These are phyloP conservation scores for Aspergillus melleus DNA, from an alignment of 2,329 filamentous ascomycete species.

Conservation along the genomic window DNA sequence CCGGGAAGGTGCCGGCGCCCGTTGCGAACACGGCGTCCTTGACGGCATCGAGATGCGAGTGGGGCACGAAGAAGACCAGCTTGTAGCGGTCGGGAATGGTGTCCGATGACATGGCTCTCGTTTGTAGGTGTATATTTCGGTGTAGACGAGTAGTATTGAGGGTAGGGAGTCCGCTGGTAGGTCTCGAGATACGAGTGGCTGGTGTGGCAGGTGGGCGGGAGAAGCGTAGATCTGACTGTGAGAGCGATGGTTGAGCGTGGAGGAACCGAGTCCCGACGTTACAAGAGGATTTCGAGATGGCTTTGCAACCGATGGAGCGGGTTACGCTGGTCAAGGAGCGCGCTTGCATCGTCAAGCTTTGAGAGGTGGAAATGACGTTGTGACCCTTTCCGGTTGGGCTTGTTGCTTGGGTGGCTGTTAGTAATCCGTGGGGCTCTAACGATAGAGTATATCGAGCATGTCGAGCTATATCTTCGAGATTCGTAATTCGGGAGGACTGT, in stretches of 20 bases:
- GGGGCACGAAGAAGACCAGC: constrained; percentile 47
- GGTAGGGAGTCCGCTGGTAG: not conserved
- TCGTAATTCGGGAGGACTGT: too few relatives aligned
- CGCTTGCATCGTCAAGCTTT: not conserved
- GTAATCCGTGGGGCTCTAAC: not conserved
- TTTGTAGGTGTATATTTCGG: not conserved
- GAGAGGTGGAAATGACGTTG: not conserved
- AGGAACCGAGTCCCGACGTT: not conserved
- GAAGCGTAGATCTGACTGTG: not conserved
- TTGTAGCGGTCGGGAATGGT: constrained; percentile 36
- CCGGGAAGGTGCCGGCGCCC: constrained; percentile 44
- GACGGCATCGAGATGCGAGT: constrained; percentile 38
- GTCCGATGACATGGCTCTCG: constrained; percentile 26
- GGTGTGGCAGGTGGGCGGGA: not conserved
- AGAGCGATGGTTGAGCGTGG: not conserved
- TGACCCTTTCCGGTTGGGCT: not conserved
- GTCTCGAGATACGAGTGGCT: not conserved
- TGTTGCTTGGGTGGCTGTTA: not conserved
- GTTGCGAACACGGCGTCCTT: constrained; percentile 45
- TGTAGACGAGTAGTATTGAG: not conserved
- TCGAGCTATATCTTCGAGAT: too few relatives aligned
- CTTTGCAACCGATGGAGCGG: not conserved
- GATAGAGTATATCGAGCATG: too few relatives aligned
- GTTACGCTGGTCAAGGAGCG: not conserved
- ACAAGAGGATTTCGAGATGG: not conserved